A percentile compares a stretch with the other conserved stretches of the same genome.
These are phyloP conservation scores for Didymella pinodella DNA, from an alignment of 2,329 filamentous ascomycete genomes.

Conservation along the genomic window DNA sequence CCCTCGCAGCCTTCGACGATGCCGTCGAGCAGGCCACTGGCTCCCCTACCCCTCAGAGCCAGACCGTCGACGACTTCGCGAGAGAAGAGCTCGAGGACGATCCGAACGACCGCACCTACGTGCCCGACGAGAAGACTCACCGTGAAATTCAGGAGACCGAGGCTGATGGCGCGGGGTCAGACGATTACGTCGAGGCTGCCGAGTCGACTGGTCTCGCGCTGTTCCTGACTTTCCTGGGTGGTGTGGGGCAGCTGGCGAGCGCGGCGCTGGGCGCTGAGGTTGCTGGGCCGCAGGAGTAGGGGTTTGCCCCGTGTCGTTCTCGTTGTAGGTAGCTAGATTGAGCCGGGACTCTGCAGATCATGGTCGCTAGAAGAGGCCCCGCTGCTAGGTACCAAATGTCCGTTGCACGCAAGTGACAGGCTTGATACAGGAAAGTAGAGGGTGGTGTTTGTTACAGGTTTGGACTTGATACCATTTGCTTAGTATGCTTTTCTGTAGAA, in stretches of 20 bases:
- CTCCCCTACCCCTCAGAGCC: not conserved
- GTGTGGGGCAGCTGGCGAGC: constrained; percentile 45
- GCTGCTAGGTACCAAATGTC: too few species aligned
- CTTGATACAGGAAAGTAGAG: too few species aligned
- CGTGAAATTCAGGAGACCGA: constrained; percentile 40
- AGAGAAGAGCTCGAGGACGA: not conserved
- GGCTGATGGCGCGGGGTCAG: constrained; percentile 36
- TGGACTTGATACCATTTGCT: too few species aligned
- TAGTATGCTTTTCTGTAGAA: too few species aligned
- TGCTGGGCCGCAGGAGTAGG: constrained; percentile 29
- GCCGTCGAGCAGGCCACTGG: constrained; percentile 12
- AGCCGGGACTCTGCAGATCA: too few species aligned
- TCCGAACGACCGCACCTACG: constrained; percentile 33
- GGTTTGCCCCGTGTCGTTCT: not conserved
- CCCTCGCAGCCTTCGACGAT: constrained; percentile 18
- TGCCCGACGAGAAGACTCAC: constrained; percentile 33
- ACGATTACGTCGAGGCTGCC: constrained; percentile 42
- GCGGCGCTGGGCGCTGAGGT: constrained; percentile 49
- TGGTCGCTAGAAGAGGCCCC: too few species aligned
- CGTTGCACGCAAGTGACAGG: too few species aligned
- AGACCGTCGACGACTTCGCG: constrained; percentile 5
- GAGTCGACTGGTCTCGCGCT: constrained; percentile 49
- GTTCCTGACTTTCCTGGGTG: constrained; percentile 46
- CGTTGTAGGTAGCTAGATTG: too few species aligned
- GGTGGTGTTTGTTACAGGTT: too few species aligned